Evolutionary conservation across 1,139 yeast genomes (phyloP).

Genomic region (Pichia norvegensis): DNA sequence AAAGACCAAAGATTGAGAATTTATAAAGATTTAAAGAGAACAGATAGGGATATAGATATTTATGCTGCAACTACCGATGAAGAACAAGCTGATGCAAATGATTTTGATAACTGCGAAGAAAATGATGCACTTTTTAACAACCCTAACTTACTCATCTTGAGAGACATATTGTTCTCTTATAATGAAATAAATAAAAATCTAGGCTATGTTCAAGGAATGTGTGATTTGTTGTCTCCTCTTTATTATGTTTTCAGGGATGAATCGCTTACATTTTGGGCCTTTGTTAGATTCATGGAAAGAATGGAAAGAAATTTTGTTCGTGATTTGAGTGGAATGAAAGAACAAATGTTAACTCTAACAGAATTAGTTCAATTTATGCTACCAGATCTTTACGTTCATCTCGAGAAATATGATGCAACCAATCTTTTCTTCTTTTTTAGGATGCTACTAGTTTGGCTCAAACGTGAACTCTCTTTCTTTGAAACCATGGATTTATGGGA

Average conservation of each 20-base stretch:
- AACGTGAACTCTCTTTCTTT: conserved; percentile 80
- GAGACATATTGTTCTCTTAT: conserved; percentile 77
- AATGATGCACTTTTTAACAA: conserved; percentile 46
- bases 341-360: conserved; percentile 75
- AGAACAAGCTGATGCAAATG: conserved; percentile 38
- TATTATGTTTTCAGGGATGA: conserved; percentile 77
- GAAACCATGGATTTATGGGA: conserved; percentile 85
- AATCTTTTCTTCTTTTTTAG: conserved; percentile 90
- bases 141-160: conserved; percentile 60
- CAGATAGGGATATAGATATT: conserved; percentile 69
- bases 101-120: conserved; percentile 39
- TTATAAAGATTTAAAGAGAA: conserved; percentile 88
- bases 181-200: conserved; percentile 75
- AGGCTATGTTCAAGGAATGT: conserved; percentile 98
- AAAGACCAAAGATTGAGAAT: conserved; percentile 81
- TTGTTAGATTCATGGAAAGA: conserved; percentile 79
- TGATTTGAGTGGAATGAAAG: conserved; percentile 88
- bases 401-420: conserved; percentile 80
- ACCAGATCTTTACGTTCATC: conserved; percentile 74
- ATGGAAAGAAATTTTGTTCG: conserved; percentile 92
- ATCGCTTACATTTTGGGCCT: conserved; percentile 79
- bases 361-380: conserved; percentile 83
- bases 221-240: conserved; percentile 82
- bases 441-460: conserved; percentile 91
- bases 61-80: conserved; percentile 43